Evolutionary conservation across 2,329 filamentous ascomycete species (phyloP), one percentile per base, ranked within the genome.

Genomic region (Emmonsiellopsis sp.): DNA sequence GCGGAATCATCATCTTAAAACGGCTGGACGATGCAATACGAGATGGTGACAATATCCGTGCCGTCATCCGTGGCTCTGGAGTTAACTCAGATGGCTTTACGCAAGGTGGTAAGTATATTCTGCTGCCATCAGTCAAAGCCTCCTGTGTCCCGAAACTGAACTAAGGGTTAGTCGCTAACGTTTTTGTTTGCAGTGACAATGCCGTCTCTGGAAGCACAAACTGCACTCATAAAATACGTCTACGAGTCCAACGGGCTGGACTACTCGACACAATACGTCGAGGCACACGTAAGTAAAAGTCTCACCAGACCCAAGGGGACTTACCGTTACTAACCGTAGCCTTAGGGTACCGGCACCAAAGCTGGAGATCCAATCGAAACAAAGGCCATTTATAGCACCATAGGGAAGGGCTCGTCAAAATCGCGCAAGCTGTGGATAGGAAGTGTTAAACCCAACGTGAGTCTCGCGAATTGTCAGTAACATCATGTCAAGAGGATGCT

Each of bases 1-100:
- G 79, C 40, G 81, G 76, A 0, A 73, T 79, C 17, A 78, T 90
- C 51, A 76, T 90, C 39, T 73, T 90, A 49, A 90, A 90, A 76
- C 79, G 86, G 32, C 79, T 88, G 10, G 83, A 87, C 53, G 86
- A 89, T 67, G 86, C 86, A 2, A 66, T 86, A 51, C 78, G 79
- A 2, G 86, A 90, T 62, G 82, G 85, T 57, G 86, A 90, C 53
- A 61, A 63, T 13, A 67, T 71, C 48, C 76, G 88, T 27, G 86
- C 82, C 10, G 83, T 86, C 60, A 84, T 93, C 48, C 74, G 87
- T 1, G 86, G 83, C 45, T 80, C 83, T 2, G 79, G 83, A 5
- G 90, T 86, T 48, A 91, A 91, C 67, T 86, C 90, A 67, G 88
- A 84, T 1, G 62, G 61, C 14, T 60, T 65, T 48, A 60, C 67